Evolutionary conservation across 176 grass and related monocot species (phyloP).

Genomic region (Tillandsia leiboldiana): DNA sequence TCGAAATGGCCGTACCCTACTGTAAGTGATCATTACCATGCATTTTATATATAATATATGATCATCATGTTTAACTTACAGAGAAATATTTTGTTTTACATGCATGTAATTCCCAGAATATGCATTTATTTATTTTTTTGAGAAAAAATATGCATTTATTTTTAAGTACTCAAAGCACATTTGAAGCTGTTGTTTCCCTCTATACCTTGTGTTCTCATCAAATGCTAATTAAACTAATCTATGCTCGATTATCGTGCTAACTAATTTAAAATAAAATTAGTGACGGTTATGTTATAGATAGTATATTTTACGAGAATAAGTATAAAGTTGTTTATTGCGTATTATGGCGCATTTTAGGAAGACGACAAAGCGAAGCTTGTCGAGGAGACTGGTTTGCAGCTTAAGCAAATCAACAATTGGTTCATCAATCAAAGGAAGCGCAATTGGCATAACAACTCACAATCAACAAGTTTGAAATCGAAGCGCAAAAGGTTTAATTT

Average conservation of each 20-base stretch:
- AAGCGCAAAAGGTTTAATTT: conserved; percentile 80
- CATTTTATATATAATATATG: not conserved
- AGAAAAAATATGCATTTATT: too few relatives aligned
- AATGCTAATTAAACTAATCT: too few relatives aligned
- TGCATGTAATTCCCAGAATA: too few relatives aligned
- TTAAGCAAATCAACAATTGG: conserved; percentile 99
- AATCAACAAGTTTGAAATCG: conserved; percentile 88
- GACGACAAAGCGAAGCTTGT: conserved; percentile 99
- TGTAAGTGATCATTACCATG: conserved; percentile 37
- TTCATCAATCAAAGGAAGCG: conserved; percentile 99
- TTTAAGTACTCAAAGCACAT: too few relatives aligned
- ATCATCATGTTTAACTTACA: not conserved
- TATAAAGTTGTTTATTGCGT: too few relatives aligned
- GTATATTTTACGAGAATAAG: too few relatives aligned
- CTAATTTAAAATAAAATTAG: not conserved
- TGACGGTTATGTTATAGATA: too few relatives aligned
- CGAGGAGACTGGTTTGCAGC: conserved; percentile 92
- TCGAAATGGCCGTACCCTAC: conserved; percentile 99
- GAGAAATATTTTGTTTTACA: too few relatives aligned
- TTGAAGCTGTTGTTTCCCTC: too few relatives aligned
- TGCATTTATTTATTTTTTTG: too few relatives aligned
- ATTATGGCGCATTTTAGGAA: conserved; percentile 39
- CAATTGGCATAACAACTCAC: conserved; percentile 96
- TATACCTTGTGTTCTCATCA: too few relatives aligned
- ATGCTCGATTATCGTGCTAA: not conserved